Conservation (phyloP, 2,329 filamentous ascomycete species). For the Blastomyces parvus region DNA sequence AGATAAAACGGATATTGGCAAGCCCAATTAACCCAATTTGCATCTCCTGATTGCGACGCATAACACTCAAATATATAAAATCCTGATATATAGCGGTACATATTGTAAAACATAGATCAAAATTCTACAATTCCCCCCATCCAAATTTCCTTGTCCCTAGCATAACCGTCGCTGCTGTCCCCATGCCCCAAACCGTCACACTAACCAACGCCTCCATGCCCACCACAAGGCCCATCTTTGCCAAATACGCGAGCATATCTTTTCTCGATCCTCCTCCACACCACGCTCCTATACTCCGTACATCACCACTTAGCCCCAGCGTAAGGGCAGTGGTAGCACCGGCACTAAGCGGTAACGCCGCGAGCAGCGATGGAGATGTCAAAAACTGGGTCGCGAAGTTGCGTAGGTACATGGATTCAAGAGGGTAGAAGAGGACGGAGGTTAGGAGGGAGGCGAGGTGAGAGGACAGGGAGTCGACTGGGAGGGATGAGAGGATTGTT, state of each 20-base stretch:
- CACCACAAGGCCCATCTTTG: conserved; percentile 29
- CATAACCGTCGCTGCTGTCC: conserved; percentile 30
- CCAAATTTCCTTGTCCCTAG: conserved; percentile 33
- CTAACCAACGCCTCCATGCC: conserved; percentile 31
- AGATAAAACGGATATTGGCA: not conserved
- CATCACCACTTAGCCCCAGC: conserved; percentile 20
- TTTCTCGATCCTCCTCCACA: conserved; percentile 26
- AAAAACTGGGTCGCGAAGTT: conserved; percentile 32
- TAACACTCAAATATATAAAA: not conserved
- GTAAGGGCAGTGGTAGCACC: conserved; percentile 6
- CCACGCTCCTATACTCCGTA: conserved; percentile 28
- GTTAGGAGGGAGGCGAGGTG: conserved; percentile 33
- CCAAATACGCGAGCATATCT: conserved; percentile 28
- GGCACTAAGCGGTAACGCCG: conserved; percentile 14
- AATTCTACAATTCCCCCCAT: conserved; percentile 25
- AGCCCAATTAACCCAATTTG: not conserved
- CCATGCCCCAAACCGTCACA: conserved; percentile 30
- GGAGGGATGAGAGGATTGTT: conserved; percentile 35
- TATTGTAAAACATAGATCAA: not conserved
- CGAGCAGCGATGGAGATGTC: conserved; percentile 16
- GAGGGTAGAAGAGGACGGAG: conserved; percentile 30
- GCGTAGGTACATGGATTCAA: conserved; percentile 34
- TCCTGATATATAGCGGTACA: not conserved
- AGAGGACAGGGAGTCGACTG: conserved; percentile 35
- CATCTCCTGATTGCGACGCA: not conserved